These are phyloP conservation scores for Fusarium haematococcum DNA, from an alignment of 2,329 filamentous ascomycete genomes.

Conservation along the genomic window DNA sequence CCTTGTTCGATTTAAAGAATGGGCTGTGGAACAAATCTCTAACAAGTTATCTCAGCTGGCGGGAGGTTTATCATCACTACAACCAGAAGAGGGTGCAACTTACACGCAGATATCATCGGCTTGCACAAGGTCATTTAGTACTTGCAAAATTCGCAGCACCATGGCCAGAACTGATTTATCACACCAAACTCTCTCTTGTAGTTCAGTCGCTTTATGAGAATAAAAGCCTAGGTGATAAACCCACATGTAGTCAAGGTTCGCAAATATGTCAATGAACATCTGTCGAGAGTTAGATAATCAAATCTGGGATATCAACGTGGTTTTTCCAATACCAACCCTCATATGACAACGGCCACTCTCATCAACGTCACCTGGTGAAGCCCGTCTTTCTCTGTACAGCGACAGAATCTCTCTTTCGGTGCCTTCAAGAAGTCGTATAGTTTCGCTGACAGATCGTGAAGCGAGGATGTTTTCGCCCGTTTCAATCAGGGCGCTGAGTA, in stretches of 20 bases:
- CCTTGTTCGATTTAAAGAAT: background rate
- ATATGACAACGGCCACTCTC: background rate
- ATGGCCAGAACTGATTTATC: background rate
- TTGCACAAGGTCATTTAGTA: background rate
- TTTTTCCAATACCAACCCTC: background rate
- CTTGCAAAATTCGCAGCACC: background rate
- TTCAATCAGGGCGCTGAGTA: background rate
- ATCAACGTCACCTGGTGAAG: background rate
- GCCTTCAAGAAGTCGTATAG: background rate
- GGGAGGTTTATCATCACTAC: no score
- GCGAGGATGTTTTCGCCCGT: rapidly evolving
- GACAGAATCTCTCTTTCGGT: background rate
- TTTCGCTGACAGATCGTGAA: background rate
- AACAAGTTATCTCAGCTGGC: no score
- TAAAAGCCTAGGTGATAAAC: no score
- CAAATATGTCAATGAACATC: background rate
- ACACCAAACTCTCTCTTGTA: rapidly evolving
- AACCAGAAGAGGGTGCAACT: background rate
- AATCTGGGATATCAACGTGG: background rate
- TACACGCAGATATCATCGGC: background rate
- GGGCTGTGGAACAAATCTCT: rapidly evolving
- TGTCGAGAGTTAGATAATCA: background rate
- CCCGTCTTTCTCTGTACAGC: background rate
- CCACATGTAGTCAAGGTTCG: no score
- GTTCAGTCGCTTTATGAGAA: no score